A percentile compares a stretch with the other conserved stretches of the same genome.
phyloP scores from a whole-genome alignment of 1,284 basidiomycete species.

The Grifola frondosa region DNA sequence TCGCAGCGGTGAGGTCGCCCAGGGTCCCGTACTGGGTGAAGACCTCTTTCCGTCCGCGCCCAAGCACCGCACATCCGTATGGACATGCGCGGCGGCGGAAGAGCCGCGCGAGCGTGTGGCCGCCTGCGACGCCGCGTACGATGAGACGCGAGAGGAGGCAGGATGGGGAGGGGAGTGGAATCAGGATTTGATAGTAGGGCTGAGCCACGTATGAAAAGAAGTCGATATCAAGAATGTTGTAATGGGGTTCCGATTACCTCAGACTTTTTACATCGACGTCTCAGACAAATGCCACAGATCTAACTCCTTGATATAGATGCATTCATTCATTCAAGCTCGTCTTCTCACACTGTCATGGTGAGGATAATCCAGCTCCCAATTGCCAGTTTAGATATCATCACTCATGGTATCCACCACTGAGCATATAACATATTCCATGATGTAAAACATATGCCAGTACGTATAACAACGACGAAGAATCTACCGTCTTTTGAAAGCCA shows the following conservation, averaged over 20 bases:
- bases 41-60: conserved; percentile 15
- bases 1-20: conserved; percentile 18
- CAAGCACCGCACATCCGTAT: conserved; percentile 4
- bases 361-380: too few relatives aligned
- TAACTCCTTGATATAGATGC: too few relatives aligned
- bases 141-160: conserved; percentile 27
- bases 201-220: too few relatives aligned
- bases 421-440: conserved; percentile 19
- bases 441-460: conserved; percentile 14
- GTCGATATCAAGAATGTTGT: too few relatives aligned
- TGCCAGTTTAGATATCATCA: too few relatives aligned
- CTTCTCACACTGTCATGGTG: too few relatives aligned
- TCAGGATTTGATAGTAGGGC: too few relatives aligned
- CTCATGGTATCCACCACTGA: too few relatives aligned
- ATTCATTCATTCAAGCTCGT: too few relatives aligned
- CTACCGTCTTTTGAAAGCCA: conserved; percentile 13
- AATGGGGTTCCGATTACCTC: too few relatives aligned
- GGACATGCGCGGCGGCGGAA: conserved; percentile 8
- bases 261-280: too few relatives aligned
- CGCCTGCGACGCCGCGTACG: conserved; percentile 28
- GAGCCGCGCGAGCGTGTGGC: conserved; percentile 2
- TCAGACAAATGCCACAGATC: too few relatives aligned
- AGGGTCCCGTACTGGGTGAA: conserved; percentile 32
- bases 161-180: conserved; percentile 32
- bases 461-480: conserved; percentile 11